Percentiles rank a stretch among this genome's conserved stretches.
Conservation (phyloP, 495 filamentous ascomycete species). For the Aspergillus coremiiformis region DNA sequence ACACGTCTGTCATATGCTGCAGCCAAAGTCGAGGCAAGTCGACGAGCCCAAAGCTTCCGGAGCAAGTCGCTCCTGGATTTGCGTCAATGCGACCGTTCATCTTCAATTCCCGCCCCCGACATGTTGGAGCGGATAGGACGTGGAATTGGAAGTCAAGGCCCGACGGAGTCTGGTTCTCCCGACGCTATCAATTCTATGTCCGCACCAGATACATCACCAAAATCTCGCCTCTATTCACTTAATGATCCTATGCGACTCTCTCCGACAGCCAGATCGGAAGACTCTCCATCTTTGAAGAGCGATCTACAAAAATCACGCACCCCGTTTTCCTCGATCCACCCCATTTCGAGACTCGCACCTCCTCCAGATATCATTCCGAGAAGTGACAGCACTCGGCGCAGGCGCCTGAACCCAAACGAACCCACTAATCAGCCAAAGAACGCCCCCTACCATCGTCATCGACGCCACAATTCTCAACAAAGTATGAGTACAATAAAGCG, state of each 20-base stretch:
- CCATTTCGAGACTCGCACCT: slow-evolving; percentile 44
- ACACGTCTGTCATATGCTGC: slow-evolving; percentile 81
- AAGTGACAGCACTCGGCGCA: slow-evolving; percentile 20
- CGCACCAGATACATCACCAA: slow-evolving; percentile 10
- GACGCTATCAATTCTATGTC: slow-evolving; percentile 17
- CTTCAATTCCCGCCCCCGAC: slow-evolving; percentile 1
- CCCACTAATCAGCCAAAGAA: slow-evolving; percentile 13
- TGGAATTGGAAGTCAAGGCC: slow-evolving; percentile 2
- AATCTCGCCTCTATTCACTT: background rate
- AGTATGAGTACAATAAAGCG: slow-evolving; percentile 18
- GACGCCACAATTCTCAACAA: slow-evolving; percentile 34
- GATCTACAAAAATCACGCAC: slow-evolving; percentile 10
- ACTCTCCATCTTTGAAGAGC: slow-evolving; percentile 11
- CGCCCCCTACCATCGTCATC: slow-evolving; percentile 25
- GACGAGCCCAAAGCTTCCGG: slow-evolving; percentile 61
- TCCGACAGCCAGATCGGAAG: slow-evolving; percentile 6
- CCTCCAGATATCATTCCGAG: slow-evolving; percentile 47
- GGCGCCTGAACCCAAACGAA: slow-evolving; percentile 38
- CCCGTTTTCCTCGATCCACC: background rate
- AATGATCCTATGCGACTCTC: slow-evolving; percentile 7
- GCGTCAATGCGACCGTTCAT: slow-evolving; percentile 52
- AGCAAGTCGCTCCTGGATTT: slow-evolving; percentile 59
- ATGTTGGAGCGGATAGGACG: background rate
- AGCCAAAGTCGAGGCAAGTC: slow-evolving; percentile 81
- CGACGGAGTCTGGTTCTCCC: slow-evolving; percentile 10